Conservation (phyloP, 148 eudicot species). For the Euryodendron excelsum region DNA sequence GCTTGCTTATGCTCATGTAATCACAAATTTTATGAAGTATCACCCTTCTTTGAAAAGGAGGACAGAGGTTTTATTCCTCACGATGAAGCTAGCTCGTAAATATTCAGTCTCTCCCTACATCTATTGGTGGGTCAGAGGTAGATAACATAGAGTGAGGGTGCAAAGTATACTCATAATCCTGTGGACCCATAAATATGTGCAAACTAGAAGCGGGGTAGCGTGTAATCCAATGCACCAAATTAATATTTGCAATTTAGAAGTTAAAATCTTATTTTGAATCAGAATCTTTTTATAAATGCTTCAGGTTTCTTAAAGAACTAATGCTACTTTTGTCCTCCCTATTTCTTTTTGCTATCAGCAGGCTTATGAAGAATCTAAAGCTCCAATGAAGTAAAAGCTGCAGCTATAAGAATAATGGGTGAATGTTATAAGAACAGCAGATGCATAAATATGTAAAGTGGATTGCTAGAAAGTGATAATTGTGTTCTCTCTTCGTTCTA, state of each 20-base stretch:
- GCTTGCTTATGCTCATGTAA: background rate
- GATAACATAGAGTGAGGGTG: background rate
- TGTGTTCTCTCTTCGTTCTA: background rate
- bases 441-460: background rate
- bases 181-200: background rate
- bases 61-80: too few species aligned
- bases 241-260: background rate
- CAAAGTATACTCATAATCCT: background rate
- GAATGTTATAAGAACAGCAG: background rate
- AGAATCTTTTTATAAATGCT: background rate
- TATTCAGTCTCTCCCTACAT: background rate
- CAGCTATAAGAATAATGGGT: background rate
- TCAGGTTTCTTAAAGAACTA: background rate
- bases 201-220: background rate
- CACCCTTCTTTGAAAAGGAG: background rate
- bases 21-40: background rate
- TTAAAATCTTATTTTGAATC: background rate
- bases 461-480: background rate
- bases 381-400: conserved; percentile 25
- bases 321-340: background rate
- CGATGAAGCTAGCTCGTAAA: background rate
- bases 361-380: conserved; percentile 40
- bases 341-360: conserved; percentile 2
- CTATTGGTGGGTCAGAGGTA: background rate
- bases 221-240: background rate